Percentiles rank a stretch among this genome's conserved stretches.
These are phyloP conservation scores for Helianthus tuberosus DNA, from an alignment of 129 eudicot species.

Conservation along the genomic window DNA sequence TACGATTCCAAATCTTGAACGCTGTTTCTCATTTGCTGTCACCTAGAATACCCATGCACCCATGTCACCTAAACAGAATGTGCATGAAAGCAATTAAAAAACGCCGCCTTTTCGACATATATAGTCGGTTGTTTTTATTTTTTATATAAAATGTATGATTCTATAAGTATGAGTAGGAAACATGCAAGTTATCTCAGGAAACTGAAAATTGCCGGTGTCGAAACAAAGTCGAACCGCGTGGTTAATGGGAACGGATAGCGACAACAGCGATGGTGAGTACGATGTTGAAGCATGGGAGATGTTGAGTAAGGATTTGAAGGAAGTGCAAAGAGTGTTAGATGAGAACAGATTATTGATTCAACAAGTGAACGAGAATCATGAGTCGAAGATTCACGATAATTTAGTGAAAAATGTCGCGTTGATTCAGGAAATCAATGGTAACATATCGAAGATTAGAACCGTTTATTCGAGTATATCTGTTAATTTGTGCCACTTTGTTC, in stretches of 20 bases:
- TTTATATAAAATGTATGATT: too few species aligned
- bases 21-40: neutral
- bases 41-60: neutral
- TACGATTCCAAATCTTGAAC: neutral
- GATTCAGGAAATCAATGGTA: slow-evolving; percentile 61
- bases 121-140: slow-evolving; percentile 32
- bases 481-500: slow-evolving; percentile 43
- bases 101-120: slow-evolving; percentile 38
- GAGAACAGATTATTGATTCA: slow-evolving; percentile 63
- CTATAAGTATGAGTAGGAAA: too few species aligned
- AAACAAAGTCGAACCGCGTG: slow-evolving; percentile 28
- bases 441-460: slow-evolving; percentile 51
- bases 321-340: slow-evolving; percentile 57
- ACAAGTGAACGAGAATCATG: slow-evolving; percentile 76
- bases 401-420: slow-evolving; percentile 63
- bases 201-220: too few species aligned
- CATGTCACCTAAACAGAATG: slow-evolving; percentile 24
- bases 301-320: slow-evolving; percentile 48
- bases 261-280: slow-evolving; percentile 23
- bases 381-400: slow-evolving; percentile 63
- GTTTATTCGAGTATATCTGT: slow-evolving; percentile 59
- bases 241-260: slow-evolving; percentile 18
- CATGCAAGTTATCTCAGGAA: neutral
- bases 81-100: slow-evolving; percentile 24
- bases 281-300: slow-evolving; percentile 61